Evolutionary conservation across 176 grass and related monocot species (phyloP), one percentile per base, ranked within the genome.

Genomic region (Aegilops speltoides): DNA sequence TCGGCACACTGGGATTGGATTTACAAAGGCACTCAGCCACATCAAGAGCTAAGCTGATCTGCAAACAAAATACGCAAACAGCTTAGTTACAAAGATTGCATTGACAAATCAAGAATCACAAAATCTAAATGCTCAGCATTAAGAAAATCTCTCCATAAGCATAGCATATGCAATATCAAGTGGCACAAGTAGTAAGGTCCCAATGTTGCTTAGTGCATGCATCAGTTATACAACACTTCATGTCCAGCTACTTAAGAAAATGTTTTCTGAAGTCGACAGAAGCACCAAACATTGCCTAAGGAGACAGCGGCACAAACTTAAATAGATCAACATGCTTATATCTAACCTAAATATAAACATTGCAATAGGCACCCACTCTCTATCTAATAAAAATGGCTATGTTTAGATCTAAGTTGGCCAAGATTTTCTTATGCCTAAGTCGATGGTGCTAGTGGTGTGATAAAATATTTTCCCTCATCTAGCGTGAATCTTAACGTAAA

Each of bases 11-110:
- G 28, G 93, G 85, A 90, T 84, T 76, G 65, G 86, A 94, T 83
- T 92, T 87, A 86, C 88, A 92, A 83, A 96, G 88, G 74, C 77
- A 45, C 29, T 96, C 96, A 65, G 86, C 88, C 84, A 91, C 36
- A 80, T 89, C 93, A 94, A 98, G 93, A 85, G 96, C 92, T 88
- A 90, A 81, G 82, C 68, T 43, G 17, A 89, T 88, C 93, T 98
- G 93, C 68, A 84, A 41, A 38, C 66, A 89, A 68, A 68, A 83
- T 77, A n/a, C 16, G 41, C 64, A 79, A 88, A 66, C 28, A 70
- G 15, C 22, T 65, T 34, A 25, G 87, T 85, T 73, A 65, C 32
- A 79, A 3, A 43, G 63, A 83, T 66, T 68, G 19, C 24, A 80
- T 66, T 83, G 57, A 63, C 38, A 68, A 62, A 61, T 77, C 66